These are phyloP conservation scores for Fusarium sororula DNA, from an alignment of 2,329 filamentous ascomycete species.

Conservation along the genomic window DNA sequence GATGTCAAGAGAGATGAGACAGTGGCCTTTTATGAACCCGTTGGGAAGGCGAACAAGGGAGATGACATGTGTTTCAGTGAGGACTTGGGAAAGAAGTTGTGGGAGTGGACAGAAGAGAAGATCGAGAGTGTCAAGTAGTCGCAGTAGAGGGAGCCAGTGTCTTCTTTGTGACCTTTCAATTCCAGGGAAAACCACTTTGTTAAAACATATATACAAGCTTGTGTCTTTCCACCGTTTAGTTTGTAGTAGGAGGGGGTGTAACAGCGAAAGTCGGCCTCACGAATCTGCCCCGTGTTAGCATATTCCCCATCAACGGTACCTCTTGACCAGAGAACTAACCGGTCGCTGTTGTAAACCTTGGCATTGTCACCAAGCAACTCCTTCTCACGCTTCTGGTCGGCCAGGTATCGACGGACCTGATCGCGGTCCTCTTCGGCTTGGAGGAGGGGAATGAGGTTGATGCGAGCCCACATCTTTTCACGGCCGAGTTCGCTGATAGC, in stretches of 20 bases:
- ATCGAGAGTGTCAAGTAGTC: conserved; percentile 3
- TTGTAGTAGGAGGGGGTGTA: conserved; percentile 72
- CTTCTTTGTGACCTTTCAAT: conserved; percentile 33
- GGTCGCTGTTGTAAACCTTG: conserved; percentile 87
- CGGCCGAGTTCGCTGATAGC: conserved; percentile 82
- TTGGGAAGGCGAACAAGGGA: conserved; percentile 35
- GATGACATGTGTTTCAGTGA: conserved; percentile 40
- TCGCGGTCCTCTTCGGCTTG: conserved; percentile 98
- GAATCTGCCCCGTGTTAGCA: conserved; percentile 63
- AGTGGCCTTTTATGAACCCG: conserved; percentile 44
- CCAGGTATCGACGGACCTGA: conserved; percentile 85
- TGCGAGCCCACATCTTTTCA: conserved; percentile 98
- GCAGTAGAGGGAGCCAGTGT: background rate
- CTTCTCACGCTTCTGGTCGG: conserved; percentile 90
- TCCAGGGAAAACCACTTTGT: conserved; percentile 22
- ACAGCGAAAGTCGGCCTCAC: conserved; percentile 83
- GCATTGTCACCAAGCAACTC: conserved; percentile 85
- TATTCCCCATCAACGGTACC: background rate
- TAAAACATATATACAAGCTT: conserved; percentile 41
- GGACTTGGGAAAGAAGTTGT: conserved; percentile 47
- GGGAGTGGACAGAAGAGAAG: conserved; percentile 49
- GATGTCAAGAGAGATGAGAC: conserved; percentile 15
- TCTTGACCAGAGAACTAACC: conserved; percentile 63
- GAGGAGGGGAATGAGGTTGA: conserved; percentile 91
- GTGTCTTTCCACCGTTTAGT: conserved; percentile 42